Evolutionary conservation across 192 early-diverging fungal genomes (phyloP).

Genomic region (Coemansia asiatica): DNA sequence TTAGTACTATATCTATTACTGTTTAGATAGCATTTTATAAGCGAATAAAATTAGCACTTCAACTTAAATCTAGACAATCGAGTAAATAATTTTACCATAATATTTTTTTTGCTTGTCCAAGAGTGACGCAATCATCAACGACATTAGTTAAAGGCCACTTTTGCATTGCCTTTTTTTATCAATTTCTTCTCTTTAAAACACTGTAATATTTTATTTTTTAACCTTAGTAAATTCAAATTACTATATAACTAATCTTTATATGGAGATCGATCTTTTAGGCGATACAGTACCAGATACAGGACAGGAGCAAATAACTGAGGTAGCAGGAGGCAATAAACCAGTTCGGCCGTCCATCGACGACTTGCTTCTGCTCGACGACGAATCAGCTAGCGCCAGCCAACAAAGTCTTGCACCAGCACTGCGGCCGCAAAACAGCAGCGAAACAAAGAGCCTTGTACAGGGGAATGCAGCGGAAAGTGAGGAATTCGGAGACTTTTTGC

Average conservation of each 20-base stretch:
- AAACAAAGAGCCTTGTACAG: neutral
- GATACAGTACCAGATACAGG: neutral
- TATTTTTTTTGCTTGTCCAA: no score
- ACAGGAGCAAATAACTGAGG: neutral
- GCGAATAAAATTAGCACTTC: no score
- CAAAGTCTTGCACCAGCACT: constrained; percentile 19
- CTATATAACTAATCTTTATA: neutral
- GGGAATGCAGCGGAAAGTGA: constrained; percentile 1
- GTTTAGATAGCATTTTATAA: no score
- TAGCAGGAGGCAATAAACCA: neutral
- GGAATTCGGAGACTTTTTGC: constrained; percentile 42
- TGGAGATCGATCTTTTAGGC: neutral
- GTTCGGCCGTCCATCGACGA: constrained; percentile 8
- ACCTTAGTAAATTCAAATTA: no score
- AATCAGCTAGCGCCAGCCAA: constrained; percentile 2
- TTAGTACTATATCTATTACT: no score
- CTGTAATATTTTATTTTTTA: no score
- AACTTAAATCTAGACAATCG: no score
- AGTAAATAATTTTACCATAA: no score
- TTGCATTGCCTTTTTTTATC: no score
- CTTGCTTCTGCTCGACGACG: constrained; percentile 24
- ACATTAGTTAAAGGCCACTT: no score
- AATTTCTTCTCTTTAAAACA: no score
- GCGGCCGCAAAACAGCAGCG: constrained; percentile 9
- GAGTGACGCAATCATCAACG: no score